Base-by-base conservation (phyloP, 192 early-diverging fungal species). In the Backusella sp. region DNA sequence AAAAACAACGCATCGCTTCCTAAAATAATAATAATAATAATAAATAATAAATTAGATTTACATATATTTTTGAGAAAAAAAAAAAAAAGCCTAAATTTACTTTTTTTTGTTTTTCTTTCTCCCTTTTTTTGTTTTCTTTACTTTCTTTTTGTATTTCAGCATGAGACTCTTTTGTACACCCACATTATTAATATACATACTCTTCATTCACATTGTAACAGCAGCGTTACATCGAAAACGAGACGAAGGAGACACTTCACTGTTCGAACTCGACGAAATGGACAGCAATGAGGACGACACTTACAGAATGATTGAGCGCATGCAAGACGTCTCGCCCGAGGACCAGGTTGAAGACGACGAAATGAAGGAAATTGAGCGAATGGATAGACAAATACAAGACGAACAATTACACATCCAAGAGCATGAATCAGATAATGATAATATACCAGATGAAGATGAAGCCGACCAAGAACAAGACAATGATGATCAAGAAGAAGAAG, bases 341-440 rank as follows among this genome's bases (percentile, higher is more conserved):
- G 23, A 65, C 8, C 37, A 19, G 28, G 59, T 21, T 36, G 66
- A 59, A n/a, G 66, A 56, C 69, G 72, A 79, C 46, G 66, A 68
- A 28, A 44, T 68, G 39, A 65, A 46, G 15, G 66, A 53, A 66
- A 66, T 56, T 9, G 77, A 79, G 23, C 73, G 69, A 8, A 73
- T 73, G 21, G 71, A 39, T 42, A 53, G 52, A 52, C 32, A 59
- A 70, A 70, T 36, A 35, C 32, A 35, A 14, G 66, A 68, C n/a
- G 66, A 68, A n/a, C 56, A 62, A 62, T 28, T 62, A 44, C 73
- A 74, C 7, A 73, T 73, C 19, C 37, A 39, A 39, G n/a, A 65
- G 28, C 36, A 59, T 59, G 76, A 32, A 35, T 19, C 35, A n/a
- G 66, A 68, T 17, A 30, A 68, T 32, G 32, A 35, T 17, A 68